Evolutionary conservation across 2,329 filamentous ascomycete genomes (phyloP), one percentile per base, ranked within the genome.

Genomic region (Alternaria angustiovoidea): DNA sequence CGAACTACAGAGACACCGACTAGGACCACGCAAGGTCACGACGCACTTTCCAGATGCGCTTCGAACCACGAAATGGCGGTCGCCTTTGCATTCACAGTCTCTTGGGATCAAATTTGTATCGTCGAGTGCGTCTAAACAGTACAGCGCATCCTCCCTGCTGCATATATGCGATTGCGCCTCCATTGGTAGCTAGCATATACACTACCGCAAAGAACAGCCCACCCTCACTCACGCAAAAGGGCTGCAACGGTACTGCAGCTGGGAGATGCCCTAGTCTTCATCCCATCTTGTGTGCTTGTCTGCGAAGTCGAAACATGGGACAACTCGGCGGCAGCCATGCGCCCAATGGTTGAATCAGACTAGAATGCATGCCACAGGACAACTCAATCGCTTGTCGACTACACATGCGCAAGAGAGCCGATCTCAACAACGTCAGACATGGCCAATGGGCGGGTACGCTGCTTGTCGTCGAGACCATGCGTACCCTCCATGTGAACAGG

Each of bases 301-400:
- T 63, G 54, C 68, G 64, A 69, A 57, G 63, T 69, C 69, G 69
- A 71, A 73, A 74, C 75, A 69, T 66, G 61, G 62, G 63, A 69
- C 66, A 67, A 60, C 58, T 66, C 62, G 70, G 71, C 69, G 68
- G 64, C 72, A 72, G 62, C 66, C 72, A 71, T 69, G 69, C 68
- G 67, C 69, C 75, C 72, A 72, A 74, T 72, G 53, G 67, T 57
- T 51, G 63, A 63, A 51, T 48, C 41, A 53, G 63, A 54, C 62
- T 66, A 68, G 54, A 67, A 69, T 70, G 66, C 70, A 72, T 71
- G 66, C 62, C 65, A 65, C 66, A 61, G 43, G 65, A 67, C 66
- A 69, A 66, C 65, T 67, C 70, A 63, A 59, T 61, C 54, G 54
- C 62, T 59, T 62, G 55, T 62, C 56, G 60, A 60, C 55, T 61